Evolutionary conservation across 768 basidiomycete genomes (phyloP).

Genomic region (Naganishia onofrii): DNA sequence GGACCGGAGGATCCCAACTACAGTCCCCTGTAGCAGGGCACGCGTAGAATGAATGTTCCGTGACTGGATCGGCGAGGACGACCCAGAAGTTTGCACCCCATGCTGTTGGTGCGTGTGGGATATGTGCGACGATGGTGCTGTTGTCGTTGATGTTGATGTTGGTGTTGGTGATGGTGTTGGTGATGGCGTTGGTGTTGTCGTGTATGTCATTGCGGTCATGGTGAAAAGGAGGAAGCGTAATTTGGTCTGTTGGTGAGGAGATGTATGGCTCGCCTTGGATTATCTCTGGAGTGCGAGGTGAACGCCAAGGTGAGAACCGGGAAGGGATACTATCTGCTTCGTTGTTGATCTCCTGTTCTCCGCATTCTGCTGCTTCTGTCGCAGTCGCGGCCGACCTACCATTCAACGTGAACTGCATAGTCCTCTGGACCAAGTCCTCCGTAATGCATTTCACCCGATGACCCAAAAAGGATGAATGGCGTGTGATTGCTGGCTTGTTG

Average conservation of each 20-base stretch:
- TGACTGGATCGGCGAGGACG: constrained; percentile 82
- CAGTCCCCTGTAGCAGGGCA: constrained; percentile 89
- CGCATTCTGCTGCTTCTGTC: no score
- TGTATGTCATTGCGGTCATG: no score
- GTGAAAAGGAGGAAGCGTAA: not conserved
- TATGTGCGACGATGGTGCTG: constrained; percentile 4
- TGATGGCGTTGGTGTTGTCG: no score
- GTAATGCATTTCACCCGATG: not conserved
- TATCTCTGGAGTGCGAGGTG: not conserved
- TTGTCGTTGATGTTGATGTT: not conserved
- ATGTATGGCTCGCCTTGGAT: not conserved
- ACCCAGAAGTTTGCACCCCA: constrained; percentile 96
- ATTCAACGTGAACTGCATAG: not conserved
- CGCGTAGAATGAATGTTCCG: constrained; percentile 72
- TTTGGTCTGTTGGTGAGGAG: not conserved
- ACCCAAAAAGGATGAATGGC: not conserved
- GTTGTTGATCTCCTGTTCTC: no score
- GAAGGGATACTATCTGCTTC: not conserved
- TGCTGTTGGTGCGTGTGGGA: constrained; percentile 23
- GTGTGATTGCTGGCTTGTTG: not conserved
- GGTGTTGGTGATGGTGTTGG: no score
- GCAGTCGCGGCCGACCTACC: not conserved
- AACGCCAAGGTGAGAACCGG: not conserved
- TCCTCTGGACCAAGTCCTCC: not conserved
- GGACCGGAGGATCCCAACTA: constrained; percentile 87